Percentiles rank a stretch among this genome's conserved stretches.
Conservation (phyloP, 2,329 filamentous ascomycete genomes). For the Emergomyces africanus region DNA sequence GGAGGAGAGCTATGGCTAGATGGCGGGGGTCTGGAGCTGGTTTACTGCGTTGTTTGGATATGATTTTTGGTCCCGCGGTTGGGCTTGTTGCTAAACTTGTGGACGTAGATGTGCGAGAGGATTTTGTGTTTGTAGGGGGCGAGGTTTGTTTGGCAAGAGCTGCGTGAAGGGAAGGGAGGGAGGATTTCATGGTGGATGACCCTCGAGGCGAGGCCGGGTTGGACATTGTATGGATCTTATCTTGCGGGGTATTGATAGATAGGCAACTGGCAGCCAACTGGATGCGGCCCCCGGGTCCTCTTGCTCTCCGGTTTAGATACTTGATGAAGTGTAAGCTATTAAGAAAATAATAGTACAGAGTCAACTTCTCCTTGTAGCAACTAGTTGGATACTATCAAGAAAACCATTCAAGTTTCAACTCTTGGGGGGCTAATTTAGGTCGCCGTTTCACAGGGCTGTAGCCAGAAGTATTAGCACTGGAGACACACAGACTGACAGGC, state of each 20-base stretch:
- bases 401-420: neutral
- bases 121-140: constrained; percentile 12
- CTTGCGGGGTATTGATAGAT: neutral
- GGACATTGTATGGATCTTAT: constrained; percentile 8
- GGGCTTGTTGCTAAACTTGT: constrained; percentile 17
- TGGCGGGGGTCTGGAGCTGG: constrained; percentile 34
- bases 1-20: constrained; percentile 58
- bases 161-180: constrained; percentile 29
- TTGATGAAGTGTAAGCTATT: neutral
- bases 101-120: constrained; percentile 6
- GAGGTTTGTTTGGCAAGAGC: constrained; percentile 18
- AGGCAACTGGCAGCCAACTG: neutral
- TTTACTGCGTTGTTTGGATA: constrained; percentile 15
- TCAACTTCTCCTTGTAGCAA: neutral
- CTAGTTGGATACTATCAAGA: neutral
- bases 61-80: neutral
- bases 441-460: neutral
- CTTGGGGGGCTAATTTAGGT: neutral
- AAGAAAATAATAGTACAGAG: neutral
- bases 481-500: neutral
- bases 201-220: constrained; percentile 29
- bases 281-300: neutral
- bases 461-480: neutral
- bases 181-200: constrained; percentile 48
- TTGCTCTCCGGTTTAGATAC: neutral